These are phyloP conservation scores for Aquanectria penicillioides DNA, from an alignment of 2,329 filamentous ascomycete species.

Conservation along the genomic window DNA sequence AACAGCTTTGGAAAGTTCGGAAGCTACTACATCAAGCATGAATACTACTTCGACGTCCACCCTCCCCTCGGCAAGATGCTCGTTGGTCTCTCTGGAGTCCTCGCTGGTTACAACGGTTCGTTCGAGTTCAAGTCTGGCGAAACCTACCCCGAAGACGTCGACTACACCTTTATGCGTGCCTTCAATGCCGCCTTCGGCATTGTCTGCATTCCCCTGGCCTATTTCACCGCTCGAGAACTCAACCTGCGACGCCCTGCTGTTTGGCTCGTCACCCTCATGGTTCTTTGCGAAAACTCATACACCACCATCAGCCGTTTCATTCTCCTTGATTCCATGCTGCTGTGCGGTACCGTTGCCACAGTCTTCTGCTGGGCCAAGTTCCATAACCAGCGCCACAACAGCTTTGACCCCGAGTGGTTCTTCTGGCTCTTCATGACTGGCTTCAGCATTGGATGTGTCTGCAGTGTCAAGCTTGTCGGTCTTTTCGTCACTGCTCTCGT, in stretches of 20 bases:
- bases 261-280: slow-evolving; percentile 96
- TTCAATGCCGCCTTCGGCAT: slow-evolving; percentile 98
- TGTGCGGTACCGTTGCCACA: slow-evolving; percentile 98
- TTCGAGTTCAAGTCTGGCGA: slow-evolving; percentile 99
- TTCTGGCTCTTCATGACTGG: slow-evolving; percentile 94
- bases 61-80: slow-evolving; percentile 98
- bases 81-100: slow-evolving; percentile 92
- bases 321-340: slow-evolving; percentile 96
- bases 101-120: slow-evolving; percentile 97
- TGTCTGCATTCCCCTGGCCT: slow-evolving; percentile 90
- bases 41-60: slow-evolving; percentile 95
- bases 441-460: slow-evolving; percentile 95
- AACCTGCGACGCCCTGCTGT: slow-evolving; percentile 87
- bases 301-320: slow-evolving; percentile 99
- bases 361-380: slow-evolving; percentile 98
- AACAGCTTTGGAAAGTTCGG: slow-evolving; percentile 93
- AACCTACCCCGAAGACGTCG: slow-evolving; percentile 89
- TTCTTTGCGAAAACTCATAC: slow-evolving; percentile 99
- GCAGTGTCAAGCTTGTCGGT: slow-evolving; percentile 98
- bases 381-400: slow-evolving; percentile 85
- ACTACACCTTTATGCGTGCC: slow-evolving; percentile 98
- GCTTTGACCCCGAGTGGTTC: slow-evolving; percentile 93
- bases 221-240: slow-evolving; percentile 92
- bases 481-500: slow-evolving; percentile 96
- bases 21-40: slow-evolving; percentile 97